Percentiles rank a stretch among this genome's conserved stretches.
Conservation (phyloP, 345 rosid species). For the Pelargonium nanum region DNA sequence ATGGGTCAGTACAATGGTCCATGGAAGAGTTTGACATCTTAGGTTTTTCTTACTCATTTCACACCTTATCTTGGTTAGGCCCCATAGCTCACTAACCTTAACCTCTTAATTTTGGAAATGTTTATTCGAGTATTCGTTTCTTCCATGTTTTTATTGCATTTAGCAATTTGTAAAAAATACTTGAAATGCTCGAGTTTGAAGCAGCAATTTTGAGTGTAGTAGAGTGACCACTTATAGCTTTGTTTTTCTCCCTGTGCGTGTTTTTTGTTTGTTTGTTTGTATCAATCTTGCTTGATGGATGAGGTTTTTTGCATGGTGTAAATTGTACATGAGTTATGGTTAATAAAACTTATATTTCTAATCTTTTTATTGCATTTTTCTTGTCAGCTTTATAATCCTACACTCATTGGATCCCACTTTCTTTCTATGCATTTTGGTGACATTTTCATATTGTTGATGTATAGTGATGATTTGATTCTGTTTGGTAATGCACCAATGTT, state of each 20-base stretch:
- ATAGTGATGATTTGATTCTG: too few relatives aligned
- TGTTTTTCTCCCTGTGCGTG: neutral
- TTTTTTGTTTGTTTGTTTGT: too few relatives aligned
- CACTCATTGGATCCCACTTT: neutral
- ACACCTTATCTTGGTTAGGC: too few relatives aligned
- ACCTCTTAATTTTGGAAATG: too few relatives aligned
- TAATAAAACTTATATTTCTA: neutral
- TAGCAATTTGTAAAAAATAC: neutral
- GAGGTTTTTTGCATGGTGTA: neutral
- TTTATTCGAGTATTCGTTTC: too few relatives aligned
- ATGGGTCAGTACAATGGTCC: conserved; percentile 12
- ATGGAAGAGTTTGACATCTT: conserved; percentile 11
- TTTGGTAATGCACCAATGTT: too few relatives aligned
- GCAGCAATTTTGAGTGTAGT: conserved; percentile 40
- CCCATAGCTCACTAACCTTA: neutral
- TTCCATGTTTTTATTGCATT: neutral
- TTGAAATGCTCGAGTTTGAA: conserved; percentile 12
- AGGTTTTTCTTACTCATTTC: too few relatives aligned
- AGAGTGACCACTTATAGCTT: conserved; percentile 14
- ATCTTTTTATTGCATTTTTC: too few relatives aligned
- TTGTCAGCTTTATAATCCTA: neutral
- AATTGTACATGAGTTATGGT: neutral
- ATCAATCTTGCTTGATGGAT: neutral
- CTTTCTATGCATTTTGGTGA: too few relatives aligned
- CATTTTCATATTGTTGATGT: too few relatives aligned